A percentile compares a stretch with the other conserved stretches of the same genome.
Conservation (phyloP, 768 basidiomycete genomes). For the Kwoniella sp. region DNA sequence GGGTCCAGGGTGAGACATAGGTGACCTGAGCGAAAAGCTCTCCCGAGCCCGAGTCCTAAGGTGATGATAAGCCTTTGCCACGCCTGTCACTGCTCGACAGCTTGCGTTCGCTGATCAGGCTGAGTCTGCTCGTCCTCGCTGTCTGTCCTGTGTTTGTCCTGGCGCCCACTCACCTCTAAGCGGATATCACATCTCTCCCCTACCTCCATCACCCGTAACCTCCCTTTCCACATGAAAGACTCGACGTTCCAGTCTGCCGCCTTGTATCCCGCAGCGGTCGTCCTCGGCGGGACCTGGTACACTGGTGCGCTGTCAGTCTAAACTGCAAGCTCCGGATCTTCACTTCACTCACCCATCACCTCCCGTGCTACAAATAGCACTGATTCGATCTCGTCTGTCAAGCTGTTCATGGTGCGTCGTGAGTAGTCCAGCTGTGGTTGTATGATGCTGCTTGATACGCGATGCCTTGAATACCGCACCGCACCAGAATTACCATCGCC, state of each 20-base stretch:
- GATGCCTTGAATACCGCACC: too few species aligned
- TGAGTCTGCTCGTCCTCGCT: too few species aligned
- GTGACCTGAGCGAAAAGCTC: conserved; percentile 81
- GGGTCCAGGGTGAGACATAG: conserved; percentile 72
- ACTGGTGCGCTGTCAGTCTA: conserved; percentile 56
- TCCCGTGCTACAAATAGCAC: conserved; percentile 85
- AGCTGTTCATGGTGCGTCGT: conserved; percentile 28
- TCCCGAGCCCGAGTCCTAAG: conserved; percentile 39
- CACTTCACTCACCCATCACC: conserved; percentile 64
- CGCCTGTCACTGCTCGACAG: neutral
- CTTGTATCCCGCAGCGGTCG: conserved; percentile 79
- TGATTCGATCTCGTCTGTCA: conserved; percentile 74
- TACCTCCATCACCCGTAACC: conserved; percentile 77
- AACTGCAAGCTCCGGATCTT: neutral
- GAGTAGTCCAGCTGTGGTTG: neutral
- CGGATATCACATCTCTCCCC: conserved; percentile 64
- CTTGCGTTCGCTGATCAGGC: too few species aligned
- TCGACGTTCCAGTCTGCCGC: conserved; percentile 92
- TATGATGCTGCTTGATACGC: too few species aligned
- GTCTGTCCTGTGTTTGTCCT: too few species aligned
- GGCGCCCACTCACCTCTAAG: conserved; percentile 69
- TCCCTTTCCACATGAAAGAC: conserved; percentile 83
- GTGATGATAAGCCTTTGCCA: neutral
- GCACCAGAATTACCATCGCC: too few species aligned
- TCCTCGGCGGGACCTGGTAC: conserved; percentile 84